These are phyloP conservation scores for Sporothrix schenckii DNA, from an alignment of 2,329 filamentous ascomycete genomes.

Conservation along the genomic window DNA sequence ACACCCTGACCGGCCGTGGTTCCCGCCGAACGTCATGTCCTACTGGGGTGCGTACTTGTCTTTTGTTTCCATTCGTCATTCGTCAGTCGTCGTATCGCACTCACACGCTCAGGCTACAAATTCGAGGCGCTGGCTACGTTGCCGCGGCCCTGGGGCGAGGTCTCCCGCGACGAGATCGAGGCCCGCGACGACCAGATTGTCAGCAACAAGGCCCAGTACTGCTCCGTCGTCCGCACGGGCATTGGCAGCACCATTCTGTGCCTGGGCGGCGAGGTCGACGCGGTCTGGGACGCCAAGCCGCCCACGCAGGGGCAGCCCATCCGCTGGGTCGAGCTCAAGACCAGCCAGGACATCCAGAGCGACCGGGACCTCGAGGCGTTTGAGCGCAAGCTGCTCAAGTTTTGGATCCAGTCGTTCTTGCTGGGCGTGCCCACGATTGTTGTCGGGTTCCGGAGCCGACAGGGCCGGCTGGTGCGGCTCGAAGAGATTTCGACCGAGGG, in stretches of 20 bases:
- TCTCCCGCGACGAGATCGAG: constrained; percentile 76
- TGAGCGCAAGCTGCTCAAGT: constrained; percentile 88
- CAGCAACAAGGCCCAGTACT: constrained; percentile 92
- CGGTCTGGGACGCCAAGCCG: constrained; percentile 84
- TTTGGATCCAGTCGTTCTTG: constrained; percentile 95
- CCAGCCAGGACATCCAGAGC: constrained; percentile 70
- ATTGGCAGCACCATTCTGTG: constrained; percentile 76
- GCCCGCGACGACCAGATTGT: constrained; percentile 70
- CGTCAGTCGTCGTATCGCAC: background rate
- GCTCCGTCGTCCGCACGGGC: constrained; percentile 86
- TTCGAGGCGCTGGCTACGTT: constrained; percentile 87
- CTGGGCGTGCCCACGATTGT: constrained; percentile 90
- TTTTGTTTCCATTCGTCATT: background rate
- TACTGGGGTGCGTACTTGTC: constrained; percentile 73
- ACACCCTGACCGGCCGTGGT: constrained; percentile 37
- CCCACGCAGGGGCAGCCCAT: constrained; percentile 65
- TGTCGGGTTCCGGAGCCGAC: constrained; percentile 77
- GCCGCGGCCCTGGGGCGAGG: constrained; percentile 72
- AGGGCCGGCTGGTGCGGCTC: constrained; percentile 71
- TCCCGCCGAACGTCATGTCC: constrained; percentile 78
- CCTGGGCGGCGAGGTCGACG: constrained; percentile 91
- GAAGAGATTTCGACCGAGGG: constrained; percentile 78
- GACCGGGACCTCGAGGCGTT: constrained; percentile 73
- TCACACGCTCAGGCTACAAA: constrained; percentile 75
- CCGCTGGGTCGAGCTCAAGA: constrained; percentile 96